Percentiles rank a stretch among this genome's conserved stretches.
These are phyloP conservation scores for Pseudohyphozyma bogoriensis DNA, from an alignment of 768 basidiomycete genomes.

Conservation along the genomic window DNA sequence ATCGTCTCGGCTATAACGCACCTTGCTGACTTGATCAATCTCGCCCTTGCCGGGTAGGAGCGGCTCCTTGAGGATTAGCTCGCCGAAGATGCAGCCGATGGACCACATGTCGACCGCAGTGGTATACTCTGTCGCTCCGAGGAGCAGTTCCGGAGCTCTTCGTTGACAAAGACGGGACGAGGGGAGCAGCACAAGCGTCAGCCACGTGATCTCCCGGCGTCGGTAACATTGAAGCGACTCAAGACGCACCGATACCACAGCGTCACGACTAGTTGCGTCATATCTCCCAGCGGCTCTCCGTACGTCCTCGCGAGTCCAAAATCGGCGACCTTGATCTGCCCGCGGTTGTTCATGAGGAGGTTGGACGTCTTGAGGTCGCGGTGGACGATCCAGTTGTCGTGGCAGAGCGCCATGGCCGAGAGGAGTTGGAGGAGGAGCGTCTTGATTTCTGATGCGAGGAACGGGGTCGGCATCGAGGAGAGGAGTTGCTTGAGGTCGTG, in stretches of 20 bases:
- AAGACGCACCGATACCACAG: conserved; percentile 88
- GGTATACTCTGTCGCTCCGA: conserved; percentile 86
- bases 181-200: too few relatives aligned
- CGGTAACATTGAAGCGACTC: conserved; percentile 19
- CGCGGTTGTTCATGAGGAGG: conserved; percentile 95
- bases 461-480: conserved; percentile 88
- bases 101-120: conserved; percentile 98
- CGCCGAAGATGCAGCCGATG: conserved; percentile 96
- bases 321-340: conserved; percentile 96
- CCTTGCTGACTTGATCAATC: conserved; percentile 77
- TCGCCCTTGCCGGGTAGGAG: conserved; percentile 97
- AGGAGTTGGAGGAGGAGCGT: conserved; percentile 87
- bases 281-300: conserved; percentile 90
- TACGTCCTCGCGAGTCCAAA: conserved; percentile 93
- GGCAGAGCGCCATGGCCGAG: conserved; percentile 86
- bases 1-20: conserved; percentile 27
- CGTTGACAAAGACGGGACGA: too few relatives aligned
- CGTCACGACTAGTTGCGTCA: conserved; percentile 97
- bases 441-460: conserved; percentile 96
- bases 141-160: conserved; percentile 90
- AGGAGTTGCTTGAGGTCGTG: conserved; percentile 96
- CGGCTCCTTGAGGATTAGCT: conserved; percentile 86
- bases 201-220: background rate
- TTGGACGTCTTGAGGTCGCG: conserved; percentile 97
- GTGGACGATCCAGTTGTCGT: conserved; percentile 94